A percentile compares a stretch with the other conserved stretches of the same genome.
These are phyloP conservation scores for Calophaca sinica DNA, from an alignment of 306 rosid species.

Conservation along the genomic window DNA sequence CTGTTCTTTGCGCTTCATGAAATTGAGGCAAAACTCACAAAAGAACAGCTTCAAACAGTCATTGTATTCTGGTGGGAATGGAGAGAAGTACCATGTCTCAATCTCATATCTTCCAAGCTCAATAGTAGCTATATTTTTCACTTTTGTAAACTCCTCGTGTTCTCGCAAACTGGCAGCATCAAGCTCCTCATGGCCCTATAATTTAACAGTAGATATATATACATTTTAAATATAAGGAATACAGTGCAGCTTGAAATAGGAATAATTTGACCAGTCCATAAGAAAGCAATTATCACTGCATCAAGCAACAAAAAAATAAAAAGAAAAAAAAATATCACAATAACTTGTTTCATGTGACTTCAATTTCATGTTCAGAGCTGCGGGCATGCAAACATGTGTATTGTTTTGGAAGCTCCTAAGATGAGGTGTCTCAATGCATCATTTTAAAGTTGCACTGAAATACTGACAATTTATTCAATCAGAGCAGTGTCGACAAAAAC, in stretches of 20 bases:
- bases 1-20: constrained; percentile 99
- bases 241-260: constrained; percentile 8
- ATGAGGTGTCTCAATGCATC: neutral
- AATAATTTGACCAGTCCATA: constrained; percentile 2
- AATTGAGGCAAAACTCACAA: constrained; percentile 99
- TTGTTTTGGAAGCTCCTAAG: constrained; percentile 19
- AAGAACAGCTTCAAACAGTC: constrained; percentile 89
- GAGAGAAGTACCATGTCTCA: constrained; percentile 99
- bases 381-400: neutral
- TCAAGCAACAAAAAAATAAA: constrained; percentile 29
- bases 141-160: constrained; percentile 98
- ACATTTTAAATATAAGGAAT: constrained; percentile 33
- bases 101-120: constrained; percentile 99
- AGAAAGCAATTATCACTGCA: constrained; percentile 27
- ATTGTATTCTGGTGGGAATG: constrained; percentile 96
- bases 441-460: constrained; percentile 14
- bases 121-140: constrained; percentile 96
- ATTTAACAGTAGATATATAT: constrained; percentile 21
- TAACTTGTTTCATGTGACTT: constrained; percentile 23
- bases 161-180: constrained; percentile 99
- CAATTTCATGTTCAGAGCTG: constrained; percentile 26
- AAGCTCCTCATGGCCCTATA: constrained; percentile 98
- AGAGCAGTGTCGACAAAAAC: constrained; percentile 4
- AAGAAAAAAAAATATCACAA: constrained; percentile 30
- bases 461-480: constrained; percentile 35